Base-by-base conservation (phyloP, 2,329 filamentous ascomycete genomes). In the Calonectria henricotiae region DNA sequence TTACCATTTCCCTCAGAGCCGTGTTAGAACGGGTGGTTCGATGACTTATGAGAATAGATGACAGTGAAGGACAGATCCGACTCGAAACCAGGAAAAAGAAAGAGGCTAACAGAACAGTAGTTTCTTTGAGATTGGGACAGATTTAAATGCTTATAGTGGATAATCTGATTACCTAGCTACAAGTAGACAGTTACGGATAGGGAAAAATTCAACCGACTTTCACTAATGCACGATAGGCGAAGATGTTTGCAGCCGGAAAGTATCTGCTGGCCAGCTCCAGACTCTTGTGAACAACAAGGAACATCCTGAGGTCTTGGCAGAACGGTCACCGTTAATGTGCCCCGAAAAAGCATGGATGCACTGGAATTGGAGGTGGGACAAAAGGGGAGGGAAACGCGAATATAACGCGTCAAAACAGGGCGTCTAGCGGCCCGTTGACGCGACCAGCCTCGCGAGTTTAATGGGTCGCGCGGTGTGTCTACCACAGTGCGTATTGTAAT, bases 401-500 rank as follows among this genome's bases (percentile, higher is more conserved):
- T 30, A 30, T 62, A 69, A 77, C 76, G 76, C 73, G 76, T 77
- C 69, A 39, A 58, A 64, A 76, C 20, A 73, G 75, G 73, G 75
- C 71, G 72, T 71, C 47, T 61, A 30, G 41, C 58, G 54, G 46
- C 39, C 60, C 44, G 20, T 20, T 65, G 13, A 49, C 62, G 44
- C 62, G 67, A 65, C 67, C 67, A 46, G 30, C 44, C 62, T 60
- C 67, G 27, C 15, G 46, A 58, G 32, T 65, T 69, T 37, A 69
- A 69, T 62, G 67, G 37, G 39, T 61, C 37, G 25, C 67, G 61
- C 32, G 39, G 35, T 8, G 37, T 39, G 37, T 39, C 25, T 6
- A 0, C 11, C 25, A 54, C 62, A 37, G 62, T 61, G 54, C 17
- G 37, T 0, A 39, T 20, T 11, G 32, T 11, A n/a, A 37, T 32